Evolutionary conservation across 768 basidiomycete genomes (phyloP).

Genomic region (Psilocybe cyanescens): DNA sequence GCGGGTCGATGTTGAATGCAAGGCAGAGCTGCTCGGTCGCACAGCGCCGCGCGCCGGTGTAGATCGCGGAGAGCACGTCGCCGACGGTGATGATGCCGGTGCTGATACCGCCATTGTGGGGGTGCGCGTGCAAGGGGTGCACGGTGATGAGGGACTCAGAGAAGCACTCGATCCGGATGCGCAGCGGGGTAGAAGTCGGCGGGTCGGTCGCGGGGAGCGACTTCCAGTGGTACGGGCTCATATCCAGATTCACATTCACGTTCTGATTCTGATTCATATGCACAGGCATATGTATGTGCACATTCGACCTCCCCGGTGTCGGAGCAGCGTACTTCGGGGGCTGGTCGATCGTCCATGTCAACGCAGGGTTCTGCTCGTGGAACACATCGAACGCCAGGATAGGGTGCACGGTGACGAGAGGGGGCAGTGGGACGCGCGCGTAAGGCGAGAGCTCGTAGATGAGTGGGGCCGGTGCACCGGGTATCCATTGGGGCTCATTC

Average conservation of each 20-base stretch:
- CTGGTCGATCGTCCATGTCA: conserved; percentile 1
- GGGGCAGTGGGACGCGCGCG: neutral
- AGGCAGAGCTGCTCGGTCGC: neutral
- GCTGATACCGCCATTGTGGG: neutral
- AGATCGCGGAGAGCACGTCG: neutral
- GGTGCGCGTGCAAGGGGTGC: neutral
- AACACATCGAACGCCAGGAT: neutral
- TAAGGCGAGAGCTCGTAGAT: neutral
- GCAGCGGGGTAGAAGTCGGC: neutral
- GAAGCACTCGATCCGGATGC: neutral
- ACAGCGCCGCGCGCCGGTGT: neutral
- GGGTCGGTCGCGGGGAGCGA: neutral
- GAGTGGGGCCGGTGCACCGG: neutral
- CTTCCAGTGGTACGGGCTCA: conserved; percentile 4
- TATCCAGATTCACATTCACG: too few relatives aligned
- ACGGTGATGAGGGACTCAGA: too few relatives aligned
- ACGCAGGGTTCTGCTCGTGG: neutral
- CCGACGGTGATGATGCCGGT: neutral
- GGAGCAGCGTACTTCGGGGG: neutral
- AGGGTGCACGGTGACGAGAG: neutral
- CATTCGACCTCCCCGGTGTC: neutral
- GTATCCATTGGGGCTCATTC: conserved; percentile 2
- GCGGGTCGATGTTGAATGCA: neutral
- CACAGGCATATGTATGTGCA: too few relatives aligned
- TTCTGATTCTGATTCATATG: too few relatives aligned